Base-by-base conservation (phyloP, 495 filamentous ascomycete species). In the Lindgomyces ingoldianus region DNA sequence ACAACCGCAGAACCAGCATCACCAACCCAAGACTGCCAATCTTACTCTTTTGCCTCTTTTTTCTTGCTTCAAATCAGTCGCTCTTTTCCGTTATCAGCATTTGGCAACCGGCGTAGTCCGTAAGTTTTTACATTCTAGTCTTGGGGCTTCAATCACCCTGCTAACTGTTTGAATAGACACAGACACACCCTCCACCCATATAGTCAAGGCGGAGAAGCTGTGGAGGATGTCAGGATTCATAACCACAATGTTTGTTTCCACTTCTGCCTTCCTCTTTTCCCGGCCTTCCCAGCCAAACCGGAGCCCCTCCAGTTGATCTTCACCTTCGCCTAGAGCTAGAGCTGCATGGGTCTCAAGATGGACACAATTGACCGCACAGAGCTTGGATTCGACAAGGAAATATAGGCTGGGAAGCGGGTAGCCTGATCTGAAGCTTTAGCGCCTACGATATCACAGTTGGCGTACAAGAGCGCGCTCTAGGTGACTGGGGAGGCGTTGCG, bases 181-280 rank as follows among this genome's bases (percentile, higher is more conserved):
- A 46, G 41, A 49, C 39, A 48, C 18, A 53, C 50, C 49, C 49
- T 44, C 27, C 33, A 46, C 26, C 3, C 54, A n/a, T 56, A 65
- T 14, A 47, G n/a, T 48, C 25, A 46, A 57, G 61, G 57, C 62
- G 14, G 42, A 24, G 33, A 22, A 36, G 42, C 54, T 24, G 44
- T 47, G 22, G 18, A 55, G 77, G 56, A 88, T 88, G 85, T 78
- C 84, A 74, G 86, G 85, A 57, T 85, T 88, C 77, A 85, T 87
- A 75, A 86, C 82, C 66, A 88, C 85, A 74, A 88, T 88, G 85
- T 88, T 83, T 70, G 85, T 87, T 62, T 77, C 77, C 74, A 70
- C 69, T 60, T 67, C 63, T 76, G 69, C 69, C 58, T 72, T 39
- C 6, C 14, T 70, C 60, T 70, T 70, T 25, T 60, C 62, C 68